Conservation (phyloP, 305 asterid species). For the Plantago coronopus region DNA sequence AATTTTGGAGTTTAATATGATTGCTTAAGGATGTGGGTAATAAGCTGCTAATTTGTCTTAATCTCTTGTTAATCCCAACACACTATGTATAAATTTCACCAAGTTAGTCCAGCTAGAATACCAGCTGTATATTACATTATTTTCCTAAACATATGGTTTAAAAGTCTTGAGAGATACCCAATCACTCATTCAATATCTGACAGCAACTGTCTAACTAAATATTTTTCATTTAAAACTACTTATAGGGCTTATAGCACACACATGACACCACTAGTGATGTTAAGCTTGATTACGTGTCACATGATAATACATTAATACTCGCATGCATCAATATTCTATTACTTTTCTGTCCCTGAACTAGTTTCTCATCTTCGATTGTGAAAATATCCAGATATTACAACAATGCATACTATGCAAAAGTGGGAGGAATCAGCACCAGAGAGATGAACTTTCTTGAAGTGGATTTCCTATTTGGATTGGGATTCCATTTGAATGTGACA, state of each 20-base stretch:
- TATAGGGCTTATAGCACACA: background rate
- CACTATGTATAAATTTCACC: background rate
- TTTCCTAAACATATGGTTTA: background rate
- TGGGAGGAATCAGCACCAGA: constrained; percentile 61
- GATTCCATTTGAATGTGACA: constrained; percentile 57
- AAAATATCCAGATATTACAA: constrained; percentile 51
- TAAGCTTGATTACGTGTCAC: background rate
- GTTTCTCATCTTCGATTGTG: background rate
- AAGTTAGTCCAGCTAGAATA: constrained; percentile 2
- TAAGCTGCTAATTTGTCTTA: background rate
- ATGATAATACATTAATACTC: too few relatives aligned
- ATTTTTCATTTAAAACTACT: background rate
- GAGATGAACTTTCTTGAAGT: constrained; percentile 79
- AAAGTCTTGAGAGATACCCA: constrained; percentile 21
- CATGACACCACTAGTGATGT: too few relatives aligned
- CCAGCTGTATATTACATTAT: background rate
- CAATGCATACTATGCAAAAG: constrained; percentile 72
- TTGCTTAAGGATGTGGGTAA: background rate
- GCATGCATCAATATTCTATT: background rate
- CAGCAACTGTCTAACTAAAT: constrained; percentile 39
- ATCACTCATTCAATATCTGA: constrained; percentile 32
- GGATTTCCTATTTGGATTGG: constrained; percentile 70
- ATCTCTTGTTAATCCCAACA: background rate
- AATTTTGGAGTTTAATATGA: background rate
- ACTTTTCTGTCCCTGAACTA: too few relatives aligned